Evolutionary conservation across 225 moss, liverwort and hornwort species (phyloP).

Genomic region (Physcomitrium patens): DNA sequence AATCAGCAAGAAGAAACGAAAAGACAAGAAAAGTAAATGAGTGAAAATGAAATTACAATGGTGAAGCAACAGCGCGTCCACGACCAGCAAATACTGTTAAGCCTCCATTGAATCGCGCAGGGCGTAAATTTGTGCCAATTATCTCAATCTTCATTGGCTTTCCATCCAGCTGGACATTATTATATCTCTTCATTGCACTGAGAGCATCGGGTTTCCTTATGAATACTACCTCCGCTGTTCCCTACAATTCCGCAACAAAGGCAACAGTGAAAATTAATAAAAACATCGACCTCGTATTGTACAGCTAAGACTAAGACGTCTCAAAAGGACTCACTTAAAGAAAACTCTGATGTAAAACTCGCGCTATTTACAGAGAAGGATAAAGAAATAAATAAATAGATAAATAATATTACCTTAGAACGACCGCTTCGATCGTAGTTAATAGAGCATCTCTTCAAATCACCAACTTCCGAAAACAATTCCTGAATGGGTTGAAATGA

Average conservation of each 20-base stretch:
- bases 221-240: constrained; percentile 98
- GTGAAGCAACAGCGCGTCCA: constrained; percentile 68
- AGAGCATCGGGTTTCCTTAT: constrained; percentile 91
- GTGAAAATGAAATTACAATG: constrained; percentile 46
- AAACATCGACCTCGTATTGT: too few relatives aligned
- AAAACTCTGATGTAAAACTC: too few relatives aligned
- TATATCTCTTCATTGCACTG: constrained; percentile 94
- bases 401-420: constrained; percentile 68
- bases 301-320: not conserved
- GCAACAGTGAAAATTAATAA: not conserved
- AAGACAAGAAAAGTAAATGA: too few relatives aligned
- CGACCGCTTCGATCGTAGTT: constrained; percentile 99
- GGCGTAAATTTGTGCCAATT: constrained; percentile 87
- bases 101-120: constrained; percentile 66
- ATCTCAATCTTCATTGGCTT: constrained; percentile 98
- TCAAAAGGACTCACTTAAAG: not conserved
- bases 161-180: constrained; percentile 96
- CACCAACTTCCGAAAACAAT: constrained; percentile 95
- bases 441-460: constrained; percentile 93
- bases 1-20: not conserved
- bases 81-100: constrained; percentile 49
- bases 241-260: constrained; percentile 40
- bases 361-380: not conserved
- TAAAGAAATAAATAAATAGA: not conserved
- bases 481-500: constrained; percentile 50